These are phyloP conservation scores for Shiraia sp. DNA, from an alignment of 2,329 filamentous ascomycete species.

Conservation along the genomic window DNA sequence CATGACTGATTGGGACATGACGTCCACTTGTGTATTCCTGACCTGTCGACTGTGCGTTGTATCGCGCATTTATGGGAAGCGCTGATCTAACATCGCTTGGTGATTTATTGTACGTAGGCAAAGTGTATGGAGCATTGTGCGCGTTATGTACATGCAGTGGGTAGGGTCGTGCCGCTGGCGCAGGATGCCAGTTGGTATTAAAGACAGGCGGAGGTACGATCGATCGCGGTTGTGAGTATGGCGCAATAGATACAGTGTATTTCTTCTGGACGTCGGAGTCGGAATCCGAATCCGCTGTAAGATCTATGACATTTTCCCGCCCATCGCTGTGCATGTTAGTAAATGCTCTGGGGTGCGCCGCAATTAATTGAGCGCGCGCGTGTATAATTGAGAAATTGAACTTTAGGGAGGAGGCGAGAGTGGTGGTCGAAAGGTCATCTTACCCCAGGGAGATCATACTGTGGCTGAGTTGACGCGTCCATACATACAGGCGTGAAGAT, in stretches of 20 bases:
- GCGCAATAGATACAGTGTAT: background rate
- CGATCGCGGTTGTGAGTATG: background rate
- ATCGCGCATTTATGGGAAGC: too few relatives aligned
- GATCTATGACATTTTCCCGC: constrained; percentile 21
- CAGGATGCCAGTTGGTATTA: background rate
- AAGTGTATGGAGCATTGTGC: too few relatives aligned
- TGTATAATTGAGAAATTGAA: background rate
- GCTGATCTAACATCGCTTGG: too few relatives aligned
- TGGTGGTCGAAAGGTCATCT: constrained; percentile 7
- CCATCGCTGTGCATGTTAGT: constrained; percentile 25
- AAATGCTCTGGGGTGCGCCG: background rate
- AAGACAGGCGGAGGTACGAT: constrained; percentile 6
- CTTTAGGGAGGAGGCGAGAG: background rate
- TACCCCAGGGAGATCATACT: constrained; percentile 22
- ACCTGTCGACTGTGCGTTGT: background rate
- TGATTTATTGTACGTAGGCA: too few relatives aligned
- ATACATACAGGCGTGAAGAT: constrained; percentile 9
- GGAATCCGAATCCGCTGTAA: too few relatives aligned
- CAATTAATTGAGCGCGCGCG: background rate
- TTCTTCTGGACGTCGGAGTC: constrained; percentile 21
- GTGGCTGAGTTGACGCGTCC: constrained; percentile 19
- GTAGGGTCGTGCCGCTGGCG: background rate
- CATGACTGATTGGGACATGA: background rate
- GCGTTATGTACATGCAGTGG: too few relatives aligned
- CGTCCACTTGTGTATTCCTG: constrained; percentile 7